phyloP scores from a whole-genome alignment of 768 basidiomycete genomes.

The Kwoniella sp. region DNA sequence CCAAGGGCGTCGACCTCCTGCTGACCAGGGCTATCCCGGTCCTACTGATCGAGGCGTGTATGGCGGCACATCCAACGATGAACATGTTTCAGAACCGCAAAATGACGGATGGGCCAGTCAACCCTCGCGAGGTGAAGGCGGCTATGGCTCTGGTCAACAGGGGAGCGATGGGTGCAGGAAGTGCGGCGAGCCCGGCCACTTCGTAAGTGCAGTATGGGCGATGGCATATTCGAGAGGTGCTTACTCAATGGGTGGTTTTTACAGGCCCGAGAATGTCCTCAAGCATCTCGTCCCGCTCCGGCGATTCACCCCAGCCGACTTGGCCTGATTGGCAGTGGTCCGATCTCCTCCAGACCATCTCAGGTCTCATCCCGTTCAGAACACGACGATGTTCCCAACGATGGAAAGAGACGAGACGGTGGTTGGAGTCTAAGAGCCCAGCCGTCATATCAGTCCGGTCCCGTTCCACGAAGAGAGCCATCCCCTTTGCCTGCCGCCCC shows the following conservation, averaged over 20 bases:
- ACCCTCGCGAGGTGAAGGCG: background rate
- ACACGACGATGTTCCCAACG: background rate
- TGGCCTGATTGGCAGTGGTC: background rate
- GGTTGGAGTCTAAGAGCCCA: background rate
- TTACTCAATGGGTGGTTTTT: background rate
- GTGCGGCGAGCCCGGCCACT: slow-evolving; percentile 16
- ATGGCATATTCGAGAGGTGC: background rate
- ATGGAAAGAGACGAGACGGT: background rate
- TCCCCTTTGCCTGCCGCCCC: background rate
- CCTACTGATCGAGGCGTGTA: background rate
- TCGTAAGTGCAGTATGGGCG: slow-evolving; percentile 4
- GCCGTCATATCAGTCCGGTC: background rate
- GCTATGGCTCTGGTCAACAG: background rate
- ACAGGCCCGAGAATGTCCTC: slow-evolving; percentile 26
- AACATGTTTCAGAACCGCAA: background rate
- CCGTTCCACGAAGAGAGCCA: background rate
- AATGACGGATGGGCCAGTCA: slow-evolving; percentile 6
- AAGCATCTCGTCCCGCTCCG: background rate
- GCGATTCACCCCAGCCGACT: slow-evolving; percentile 13
- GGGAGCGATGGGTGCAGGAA: slow-evolving; percentile 15
- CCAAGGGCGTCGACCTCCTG: background rate
- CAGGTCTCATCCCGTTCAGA: background rate
- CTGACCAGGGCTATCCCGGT: background rate
- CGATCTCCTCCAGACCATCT: background rate
- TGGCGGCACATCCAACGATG: background rate